phyloP scores from a whole-genome alignment of 768 basidiomycete species.

The Leccinum subgranulosum region DNA sequence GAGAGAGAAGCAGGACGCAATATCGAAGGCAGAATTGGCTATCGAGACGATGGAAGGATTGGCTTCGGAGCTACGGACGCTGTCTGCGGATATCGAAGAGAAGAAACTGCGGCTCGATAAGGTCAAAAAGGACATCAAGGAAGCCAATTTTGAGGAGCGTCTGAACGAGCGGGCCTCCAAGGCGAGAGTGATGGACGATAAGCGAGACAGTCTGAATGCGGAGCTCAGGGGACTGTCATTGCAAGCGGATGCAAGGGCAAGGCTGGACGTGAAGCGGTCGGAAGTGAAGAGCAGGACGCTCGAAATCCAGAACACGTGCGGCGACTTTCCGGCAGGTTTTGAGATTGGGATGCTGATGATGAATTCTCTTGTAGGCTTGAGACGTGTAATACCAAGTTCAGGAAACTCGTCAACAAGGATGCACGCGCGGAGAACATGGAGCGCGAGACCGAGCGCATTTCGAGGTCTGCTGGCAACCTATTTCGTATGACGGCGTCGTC shows the following conservation, averaged over 20 bases:
- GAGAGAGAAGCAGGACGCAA: constrained; percentile 50
- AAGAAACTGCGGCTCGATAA: constrained; percentile 60
- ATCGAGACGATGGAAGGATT: constrained; percentile 58
- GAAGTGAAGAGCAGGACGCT: constrained; percentile 62
- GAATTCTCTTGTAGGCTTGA: constrained; percentile 50
- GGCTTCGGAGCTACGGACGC: constrained; percentile 48
- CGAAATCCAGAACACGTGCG: constrained; percentile 70
- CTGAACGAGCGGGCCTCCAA: constrained; percentile 52
- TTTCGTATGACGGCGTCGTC: background rate
- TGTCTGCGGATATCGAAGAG: constrained; percentile 66
- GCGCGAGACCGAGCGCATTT: constrained; percentile 57
- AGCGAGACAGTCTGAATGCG: constrained; percentile 61
- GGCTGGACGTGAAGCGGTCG: constrained; percentile 66
- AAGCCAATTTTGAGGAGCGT: constrained; percentile 62
- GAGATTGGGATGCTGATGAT: background rate
- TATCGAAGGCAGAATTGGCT: constrained; percentile 49
- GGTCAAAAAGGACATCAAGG: constrained; percentile 53
- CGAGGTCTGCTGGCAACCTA: constrained; percentile 40
- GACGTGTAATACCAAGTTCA: constrained; percentile 56
- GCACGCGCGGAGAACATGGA: constrained; percentile 68
- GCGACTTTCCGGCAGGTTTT: constrained; percentile 1
- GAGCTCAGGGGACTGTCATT: constrained; percentile 70
- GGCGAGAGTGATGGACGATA: constrained; percentile 61
- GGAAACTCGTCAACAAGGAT: constrained; percentile 60
- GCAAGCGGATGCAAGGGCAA: constrained; percentile 81